Evolutionary conservation across 345 rosid species (phyloP), one percentile per base, ranked within the genome.

Genomic region (Aurinia saxatilis): DNA sequence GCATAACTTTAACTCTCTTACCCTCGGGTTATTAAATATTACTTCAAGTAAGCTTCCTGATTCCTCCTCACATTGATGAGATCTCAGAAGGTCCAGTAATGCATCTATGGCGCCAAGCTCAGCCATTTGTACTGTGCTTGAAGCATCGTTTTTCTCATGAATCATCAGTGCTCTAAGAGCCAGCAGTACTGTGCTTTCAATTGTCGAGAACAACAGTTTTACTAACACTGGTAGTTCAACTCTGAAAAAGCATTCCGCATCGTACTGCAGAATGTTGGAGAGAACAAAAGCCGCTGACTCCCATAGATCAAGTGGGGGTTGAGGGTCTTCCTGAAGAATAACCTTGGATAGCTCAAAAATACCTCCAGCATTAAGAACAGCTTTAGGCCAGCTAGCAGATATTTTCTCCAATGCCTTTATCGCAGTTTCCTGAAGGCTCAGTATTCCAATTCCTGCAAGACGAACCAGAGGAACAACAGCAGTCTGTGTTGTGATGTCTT

Each of bases 31-130:
- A 82, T 88, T 91, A 70, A 88, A 82, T 57, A 91, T 76, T 50
- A 84, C 85, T 82, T 91, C 98, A 68, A 91, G 91, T 53, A 91
- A 70, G 76, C 82, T 81, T 60, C 90, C 98, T 0, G 88, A 81
- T 57, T 80, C 79, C 73, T 91, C 96, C 78, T 91, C 96, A 67
- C 96, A 91, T 38, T 84, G 95, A 80, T 88, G 98, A 65, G 85
- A 81, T 74, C 90, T 78, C 48, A 91, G 54, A 16, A 91, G 77
- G 60, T 86, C 90, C 47, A 91, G 63, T 71, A 91, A 75, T 40
- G 88, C 89, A 67, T 80, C 83, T 18, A 88, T 68, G 13, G 79
- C 95, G 29, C 96, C 98, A 45, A 84, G 86, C 78, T 84, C 88
- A 53, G 96, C 81, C 85, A 88, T 91, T 71, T 84, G 86, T 73